These are phyloP conservation scores for Fusarium nygamai DNA, from an alignment of 2,329 filamentous ascomycete species.

Conservation along the genomic window DNA sequence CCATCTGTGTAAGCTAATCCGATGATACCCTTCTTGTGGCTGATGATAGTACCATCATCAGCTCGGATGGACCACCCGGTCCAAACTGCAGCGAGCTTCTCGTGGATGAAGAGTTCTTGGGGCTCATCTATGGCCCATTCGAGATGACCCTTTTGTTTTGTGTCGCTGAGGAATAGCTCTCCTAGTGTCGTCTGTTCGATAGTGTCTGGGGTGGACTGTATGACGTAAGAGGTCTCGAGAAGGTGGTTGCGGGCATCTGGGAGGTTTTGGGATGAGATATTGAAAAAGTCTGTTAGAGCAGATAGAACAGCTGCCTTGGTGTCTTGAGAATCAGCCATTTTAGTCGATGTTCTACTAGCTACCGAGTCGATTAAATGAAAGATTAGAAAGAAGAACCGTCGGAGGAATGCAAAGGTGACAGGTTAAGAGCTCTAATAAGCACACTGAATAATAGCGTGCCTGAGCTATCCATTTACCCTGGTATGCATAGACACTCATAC, in stretches of 20 bases:
- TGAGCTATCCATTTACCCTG: not conserved
- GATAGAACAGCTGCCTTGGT: not conserved
- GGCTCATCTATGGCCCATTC: slow-evolving; percentile 16
- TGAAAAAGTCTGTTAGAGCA: slow-evolving; percentile 2
- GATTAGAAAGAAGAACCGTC: not conserved
- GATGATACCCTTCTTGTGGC: slow-evolving; percentile 8
- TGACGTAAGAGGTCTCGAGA: slow-evolving; percentile 18
- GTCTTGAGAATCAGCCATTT: too few relatives aligned
- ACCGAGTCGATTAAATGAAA: rapidly evolving
- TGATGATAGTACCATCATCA: not conserved
- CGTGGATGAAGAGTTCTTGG: not conserved
- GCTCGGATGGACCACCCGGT: not conserved
- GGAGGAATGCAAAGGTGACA: not conserved
- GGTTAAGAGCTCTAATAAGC: not conserved
- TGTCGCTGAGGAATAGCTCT: not conserved
- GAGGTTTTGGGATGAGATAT: not conserved
- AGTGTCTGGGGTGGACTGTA: not conserved
- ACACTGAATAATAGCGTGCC: not conserved
- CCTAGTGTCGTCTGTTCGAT: slow-evolving; percentile 13
- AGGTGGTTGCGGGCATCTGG: not conserved
- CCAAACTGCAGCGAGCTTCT: slow-evolving; percentile 4
- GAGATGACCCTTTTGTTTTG: not conserved
- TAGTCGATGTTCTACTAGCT: too few relatives aligned
- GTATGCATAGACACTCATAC: not conserved
- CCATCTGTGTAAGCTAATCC: slow-evolving; percentile 1